Evolutionary conservation across 2,329 filamentous ascomycete species (phyloP).

Genomic region (Periconia sp.): DNA sequence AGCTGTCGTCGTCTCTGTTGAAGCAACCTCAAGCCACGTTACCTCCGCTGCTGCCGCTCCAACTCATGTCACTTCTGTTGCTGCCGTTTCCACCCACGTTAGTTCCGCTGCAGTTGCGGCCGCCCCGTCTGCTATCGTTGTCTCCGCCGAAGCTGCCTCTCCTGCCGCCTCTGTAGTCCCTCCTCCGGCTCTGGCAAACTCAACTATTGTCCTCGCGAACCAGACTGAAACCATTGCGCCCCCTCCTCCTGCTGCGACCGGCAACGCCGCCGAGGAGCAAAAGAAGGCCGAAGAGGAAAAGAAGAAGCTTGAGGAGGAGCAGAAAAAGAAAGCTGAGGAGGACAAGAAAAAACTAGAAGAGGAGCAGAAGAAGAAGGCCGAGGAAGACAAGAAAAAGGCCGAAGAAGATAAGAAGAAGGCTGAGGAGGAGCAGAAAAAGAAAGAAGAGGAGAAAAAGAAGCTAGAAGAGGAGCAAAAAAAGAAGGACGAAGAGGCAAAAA

Average conservation of each 20-base stretch:
- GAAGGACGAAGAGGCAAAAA: background rate
- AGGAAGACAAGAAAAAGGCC: background rate
- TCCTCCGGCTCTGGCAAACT: background rate
- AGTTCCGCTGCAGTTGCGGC: background rate
- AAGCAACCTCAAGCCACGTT: background rate
- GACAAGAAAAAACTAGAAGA: background rate
- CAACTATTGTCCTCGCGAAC: background rate
- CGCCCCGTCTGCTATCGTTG: background rate
- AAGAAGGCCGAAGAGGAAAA: constrained; percentile 4
- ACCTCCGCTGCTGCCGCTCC: background rate
- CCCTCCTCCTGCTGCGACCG: constrained; percentile 2
- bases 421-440: background rate
- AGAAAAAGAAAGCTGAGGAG: constrained; percentile 8
- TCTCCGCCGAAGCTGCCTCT: background rate
- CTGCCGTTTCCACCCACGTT: background rate
- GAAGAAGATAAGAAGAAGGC: background rate
- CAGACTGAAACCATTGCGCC: background rate
- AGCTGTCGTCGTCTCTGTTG: background rate
- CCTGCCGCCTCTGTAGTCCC: background rate
- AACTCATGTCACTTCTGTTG: background rate
- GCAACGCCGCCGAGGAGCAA: background rate
- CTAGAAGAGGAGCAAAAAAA: background rate
- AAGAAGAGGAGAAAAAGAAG: background rate
- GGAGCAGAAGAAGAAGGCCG: background rate
- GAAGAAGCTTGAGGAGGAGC: constrained; percentile 3